Base-by-base conservation (phyloP, 768 basidiomycete species). In the Lactarius akahatsu region DNA sequence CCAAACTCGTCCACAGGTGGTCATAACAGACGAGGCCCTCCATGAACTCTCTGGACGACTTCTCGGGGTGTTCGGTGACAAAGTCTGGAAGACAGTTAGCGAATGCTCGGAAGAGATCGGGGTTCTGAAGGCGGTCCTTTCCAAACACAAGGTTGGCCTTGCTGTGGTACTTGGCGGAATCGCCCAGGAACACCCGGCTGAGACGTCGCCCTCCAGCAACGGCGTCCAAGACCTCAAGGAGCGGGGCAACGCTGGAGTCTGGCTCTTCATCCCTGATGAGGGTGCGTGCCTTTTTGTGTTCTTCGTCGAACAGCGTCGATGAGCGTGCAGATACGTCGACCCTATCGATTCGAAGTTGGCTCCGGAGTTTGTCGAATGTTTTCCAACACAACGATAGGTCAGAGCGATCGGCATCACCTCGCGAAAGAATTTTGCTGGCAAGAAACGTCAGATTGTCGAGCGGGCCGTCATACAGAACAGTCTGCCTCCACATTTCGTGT, bases 361-460 rank as follows among this genome's bases (percentile, higher is more conserved):
- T 62, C 60, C 50, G 28, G n/a, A 66, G 65, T 26, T 57, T 30
- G 28, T 66, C 61, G 56, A 66, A 56, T 20, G 61, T 34, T 30
- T 13, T 47, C 65, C 65, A 66, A 23, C 61, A 66, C 36, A 66
- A 18, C 1, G 65, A 57, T 28, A 66, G 65, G 38, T 0, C 32
- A 3, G 16, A 20, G 1, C 20, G 36, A 13, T 13, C 16, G 5
- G 18, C 41, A 6, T 32, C 20, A 9, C 40, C 56, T 16, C 16
- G 1, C 7, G 0, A 20, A 28, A n/a, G 36, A 23, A 62, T 11
- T 26, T 28, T 45, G 0, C 32, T 13, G 10, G 60, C 20, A 3
- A 66, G 60, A 8, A 57, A 32, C 4, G 30, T 52, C 36, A 66
- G 36, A 52, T 66, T 66, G 30, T 52, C 8, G 20, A 66, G 60